Percentiles rank a stretch among this genome's conserved stretches.
phyloP scores from a whole-genome alignment of 192 early-diverging fungal genomes.

The Irineochytrium annulatum region DNA sequence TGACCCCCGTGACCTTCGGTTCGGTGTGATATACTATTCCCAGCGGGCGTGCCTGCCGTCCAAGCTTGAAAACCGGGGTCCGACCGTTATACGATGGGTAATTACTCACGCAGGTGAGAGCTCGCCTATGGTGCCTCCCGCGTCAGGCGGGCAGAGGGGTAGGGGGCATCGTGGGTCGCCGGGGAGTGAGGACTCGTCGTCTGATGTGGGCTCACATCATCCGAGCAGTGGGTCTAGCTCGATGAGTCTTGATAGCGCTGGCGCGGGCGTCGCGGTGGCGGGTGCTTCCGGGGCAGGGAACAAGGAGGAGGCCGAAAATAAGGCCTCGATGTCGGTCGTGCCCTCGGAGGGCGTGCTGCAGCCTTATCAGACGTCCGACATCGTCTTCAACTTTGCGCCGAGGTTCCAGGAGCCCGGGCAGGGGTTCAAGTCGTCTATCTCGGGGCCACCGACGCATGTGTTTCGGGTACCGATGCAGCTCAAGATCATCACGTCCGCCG shows the following conservation, averaged over 20 bases:
- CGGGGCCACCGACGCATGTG: not conserved
- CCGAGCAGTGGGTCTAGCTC: no score
- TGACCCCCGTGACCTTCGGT: constrained; percentile 27
- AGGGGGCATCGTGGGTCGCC: not conserved
- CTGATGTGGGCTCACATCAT: no score
- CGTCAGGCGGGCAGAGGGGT: no score
- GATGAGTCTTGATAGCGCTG: no score
- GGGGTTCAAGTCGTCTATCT: constrained; percentile 31
- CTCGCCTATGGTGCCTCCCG: constrained; percentile 29
- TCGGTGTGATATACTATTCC: constrained; percentile 42
- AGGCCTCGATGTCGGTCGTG: constrained; percentile 30
- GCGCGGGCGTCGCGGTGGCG: not conserved
- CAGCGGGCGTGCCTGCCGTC: constrained; percentile 32
- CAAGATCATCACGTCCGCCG: constrained; percentile 23
- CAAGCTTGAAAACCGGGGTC: constrained; percentile 34
- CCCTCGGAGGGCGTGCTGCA: constrained; percentile 41
- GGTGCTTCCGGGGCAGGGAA: not conserved
- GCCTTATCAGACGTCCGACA: constrained; percentile 16
- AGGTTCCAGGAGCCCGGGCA: not conserved
- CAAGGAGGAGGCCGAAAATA: constrained; percentile 10
- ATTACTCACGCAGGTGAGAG: constrained; percentile 41
- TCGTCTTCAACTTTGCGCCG: constrained; percentile 40
- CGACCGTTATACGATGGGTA: constrained; percentile 29
- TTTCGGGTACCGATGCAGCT: constrained; percentile 41
- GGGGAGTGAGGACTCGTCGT: not conserved